Conservation (phyloP, 495 filamentous ascomycete species). For the Lichenothelia convexa region DNA sequence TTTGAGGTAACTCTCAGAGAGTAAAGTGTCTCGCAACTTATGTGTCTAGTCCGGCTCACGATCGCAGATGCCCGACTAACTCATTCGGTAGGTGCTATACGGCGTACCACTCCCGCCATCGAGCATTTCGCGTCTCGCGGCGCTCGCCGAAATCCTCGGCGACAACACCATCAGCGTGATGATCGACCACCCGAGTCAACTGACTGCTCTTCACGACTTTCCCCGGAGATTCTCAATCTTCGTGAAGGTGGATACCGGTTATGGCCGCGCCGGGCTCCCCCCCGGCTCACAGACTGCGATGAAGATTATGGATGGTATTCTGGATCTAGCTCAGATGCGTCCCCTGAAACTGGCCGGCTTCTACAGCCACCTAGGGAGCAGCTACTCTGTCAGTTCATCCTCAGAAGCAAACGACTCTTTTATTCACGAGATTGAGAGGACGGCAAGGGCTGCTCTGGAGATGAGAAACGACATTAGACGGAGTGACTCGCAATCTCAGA, state of each 20-base stretch:
- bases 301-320: too few relatives aligned
- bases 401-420: conserved; percentile 39
- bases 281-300: too few relatives aligned
- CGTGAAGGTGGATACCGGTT: conserved; percentile 65
- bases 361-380: conserved; percentile 67
- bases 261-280: conserved; percentile 52
- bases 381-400: conserved; percentile 36
- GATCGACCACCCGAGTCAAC: conserved; percentile 44
- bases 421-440: conserved; percentile 38
- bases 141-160: conserved; percentile 31
- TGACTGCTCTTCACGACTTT: conserved; percentile 22
- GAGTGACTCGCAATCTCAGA: too few relatives aligned
- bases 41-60: too few relatives aligned
- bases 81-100: conserved; percentile 54
- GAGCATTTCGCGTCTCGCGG: conserved; percentile 35
- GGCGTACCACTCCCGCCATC: conserved; percentile 55
- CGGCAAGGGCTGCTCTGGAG: conserved; percentile 29
- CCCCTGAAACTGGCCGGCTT: conserved; percentile 37
- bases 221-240: conserved; percentile 26
- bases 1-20: too few relatives aligned
- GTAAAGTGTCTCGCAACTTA: too few relatives aligned
- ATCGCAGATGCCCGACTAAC: too few relatives aligned
- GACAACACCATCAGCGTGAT: conserved; percentile 41
- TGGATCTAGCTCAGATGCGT: conserved; percentile 28
- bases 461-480: conserved; percentile 8